Base-by-base conservation (phyloP, 768 basidiomycete species). In the Grammothele lineata region DNA sequence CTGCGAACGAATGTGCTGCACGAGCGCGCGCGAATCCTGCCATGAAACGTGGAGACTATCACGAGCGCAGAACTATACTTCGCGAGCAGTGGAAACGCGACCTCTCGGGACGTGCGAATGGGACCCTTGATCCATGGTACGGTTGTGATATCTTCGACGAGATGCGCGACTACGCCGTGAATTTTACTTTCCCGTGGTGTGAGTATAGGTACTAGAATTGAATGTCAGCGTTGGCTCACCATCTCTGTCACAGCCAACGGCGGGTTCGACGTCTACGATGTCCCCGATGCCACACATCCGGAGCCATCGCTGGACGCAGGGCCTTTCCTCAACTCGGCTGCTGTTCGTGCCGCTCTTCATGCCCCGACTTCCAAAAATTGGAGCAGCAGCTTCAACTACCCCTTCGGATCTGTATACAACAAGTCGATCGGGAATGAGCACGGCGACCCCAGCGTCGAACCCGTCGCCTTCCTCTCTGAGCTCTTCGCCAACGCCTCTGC, bases 91-190 rank as follows among this genome's bases (percentile, higher is more conserved):
- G 50, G 70, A 85, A 81, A 56, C 68, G 77, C 35, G 71, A 74
- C 58, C 62, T 83, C 11, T 63, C 63, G 10, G 66, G 62, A n/a
- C 70, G 76, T 18, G 62, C 75, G 2, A 79, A 78, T 52, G 81
- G 75, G 6, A 78, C 76, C 1, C 70, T 65, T 19, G 66, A 67
- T 27, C 57, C 64, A 9, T 62, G 51, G 35, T 66, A 66, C 34
- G 56, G 55, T 1, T 87, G 86, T 61, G 69, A 80, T 46, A 59
- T 86, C 12, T 71, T 77, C 37, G 75, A 81, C 46, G 77, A 82
- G 65, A 74, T 81, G 62, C 55, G 82, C 19, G 85, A 87, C 63
- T 87, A 87, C 51, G 82, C 84, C 11, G 45, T 78, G 43, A 87
- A 87, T 58, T 86, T 71, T 56, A 82, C 85, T 0, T 80, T 73